phyloP scores from a whole-genome alignment of 1,139 yeast species.

The Williopsis jadinii region DNA sequence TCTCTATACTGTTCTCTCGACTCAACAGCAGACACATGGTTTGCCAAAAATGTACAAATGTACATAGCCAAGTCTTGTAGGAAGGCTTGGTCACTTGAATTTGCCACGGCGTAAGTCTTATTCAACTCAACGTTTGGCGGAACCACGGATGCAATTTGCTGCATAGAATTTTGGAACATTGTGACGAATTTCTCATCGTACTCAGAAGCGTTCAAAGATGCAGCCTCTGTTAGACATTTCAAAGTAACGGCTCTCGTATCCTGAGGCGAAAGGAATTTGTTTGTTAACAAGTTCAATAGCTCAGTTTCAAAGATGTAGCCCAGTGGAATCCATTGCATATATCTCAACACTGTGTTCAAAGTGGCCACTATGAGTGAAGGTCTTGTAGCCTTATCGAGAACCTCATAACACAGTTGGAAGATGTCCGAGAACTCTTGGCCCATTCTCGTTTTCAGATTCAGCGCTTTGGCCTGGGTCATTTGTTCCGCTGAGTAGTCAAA shows the following conservation, averaged over 20 bases:
- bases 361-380: slow-evolving; percentile 83
- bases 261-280: slow-evolving; percentile 69
- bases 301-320: slow-evolving; percentile 88
- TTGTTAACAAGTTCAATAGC: slow-evolving; percentile 61
- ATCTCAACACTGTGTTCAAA: slow-evolving; percentile 71
- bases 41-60: slow-evolving; percentile 73
- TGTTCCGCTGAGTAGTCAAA: slow-evolving; percentile 93
- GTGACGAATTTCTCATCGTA: slow-evolving; percentile 64
- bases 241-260: slow-evolving; percentile 81
- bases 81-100: slow-evolving; percentile 83
- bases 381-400: slow-evolving; percentile 79
- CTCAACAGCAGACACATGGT: slow-evolving; percentile 74
- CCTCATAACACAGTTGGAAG: slow-evolving; percentile 88
- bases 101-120: slow-evolving; percentile 66
- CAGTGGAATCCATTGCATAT: slow-evolving; percentile 91
- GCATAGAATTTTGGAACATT: slow-evolving; percentile 71
- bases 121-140: slow-evolving; percentile 73
- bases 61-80: slow-evolving; percentile 94
- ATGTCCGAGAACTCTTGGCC: slow-evolving; percentile 88
- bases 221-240: slow-evolving; percentile 89
- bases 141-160: slow-evolving; percentile 60
- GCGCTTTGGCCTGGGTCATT: slow-evolving; percentile 93
- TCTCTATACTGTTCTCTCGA: slow-evolving; percentile 50
- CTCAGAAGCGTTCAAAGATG: slow-evolving; percentile 53
- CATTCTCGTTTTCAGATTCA: slow-evolving; percentile 75